A percentile compares a stretch with the other conserved stretches of the same genome.
phyloP scores from a whole-genome alignment of 2,329 filamentous ascomycete species.

The Alternaria sp. region DNA sequence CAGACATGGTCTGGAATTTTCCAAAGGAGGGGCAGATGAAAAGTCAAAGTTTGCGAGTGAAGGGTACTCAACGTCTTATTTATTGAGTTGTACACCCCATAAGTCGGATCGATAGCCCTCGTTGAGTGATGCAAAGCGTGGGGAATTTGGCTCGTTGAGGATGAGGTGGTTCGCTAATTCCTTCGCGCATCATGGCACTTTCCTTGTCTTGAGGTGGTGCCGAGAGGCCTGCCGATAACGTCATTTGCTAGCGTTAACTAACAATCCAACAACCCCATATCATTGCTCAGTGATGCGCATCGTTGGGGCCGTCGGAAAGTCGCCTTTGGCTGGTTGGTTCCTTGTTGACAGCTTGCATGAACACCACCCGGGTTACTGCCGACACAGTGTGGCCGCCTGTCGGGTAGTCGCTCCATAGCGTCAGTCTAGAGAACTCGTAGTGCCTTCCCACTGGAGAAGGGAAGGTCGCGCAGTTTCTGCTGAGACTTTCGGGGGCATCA shows the following conservation, averaged over 20 bases:
- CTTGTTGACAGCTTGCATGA: conserved; percentile 10
- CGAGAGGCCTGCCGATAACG: conserved; percentile 25
- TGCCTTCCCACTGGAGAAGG: not conserved
- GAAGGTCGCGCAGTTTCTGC: not conserved
- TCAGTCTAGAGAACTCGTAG: not conserved
- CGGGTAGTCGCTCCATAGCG: not conserved
- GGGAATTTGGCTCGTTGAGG: conserved; percentile 25
- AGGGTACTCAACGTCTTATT: conserved; percentile 28
- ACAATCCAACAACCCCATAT: conserved; percentile 10
- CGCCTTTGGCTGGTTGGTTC: conserved; percentile 7
- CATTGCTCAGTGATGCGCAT: conserved; percentile 24
- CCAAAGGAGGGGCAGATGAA: conserved; percentile 11
- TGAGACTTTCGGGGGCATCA: not conserved
- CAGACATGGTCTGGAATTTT: conserved; percentile 57
- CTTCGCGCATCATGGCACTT: conserved; percentile 12
- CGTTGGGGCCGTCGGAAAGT: conserved; percentile 6
- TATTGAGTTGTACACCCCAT: conserved; percentile 22
- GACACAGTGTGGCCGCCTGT: conserved; percentile 4
- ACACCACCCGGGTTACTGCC: conserved; percentile 12
- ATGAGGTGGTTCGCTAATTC: conserved; percentile 19
- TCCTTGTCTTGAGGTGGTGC: conserved; percentile 15
- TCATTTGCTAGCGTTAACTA: conserved; percentile 20
- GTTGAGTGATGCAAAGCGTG: conserved; percentile 23
- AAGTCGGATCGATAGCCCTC: conserved; percentile 17
- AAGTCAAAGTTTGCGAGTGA: not conserved